These are phyloP conservation scores for Chlamydomonas urium DNA, from an alignment of 139 green algal genomes.

Conservation along the genomic window DNA sequence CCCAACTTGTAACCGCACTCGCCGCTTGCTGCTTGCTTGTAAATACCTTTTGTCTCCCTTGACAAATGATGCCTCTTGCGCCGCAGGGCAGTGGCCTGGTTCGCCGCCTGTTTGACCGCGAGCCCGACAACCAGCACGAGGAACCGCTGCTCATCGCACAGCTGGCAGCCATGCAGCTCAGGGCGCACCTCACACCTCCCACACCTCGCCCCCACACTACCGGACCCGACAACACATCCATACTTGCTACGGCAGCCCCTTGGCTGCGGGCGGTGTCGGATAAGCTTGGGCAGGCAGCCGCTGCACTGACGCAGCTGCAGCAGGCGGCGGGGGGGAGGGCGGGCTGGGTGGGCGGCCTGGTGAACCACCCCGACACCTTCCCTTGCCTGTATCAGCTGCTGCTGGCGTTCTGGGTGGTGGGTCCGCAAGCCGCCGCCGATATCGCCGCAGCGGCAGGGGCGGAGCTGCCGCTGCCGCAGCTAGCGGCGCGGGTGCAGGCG, in stretches of 20 bases:
- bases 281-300: not conserved
- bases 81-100: not conserved
- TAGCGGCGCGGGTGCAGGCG: not conserved
- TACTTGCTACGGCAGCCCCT: too few relatives aligned
- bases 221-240: too few relatives aligned
- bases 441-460: too few relatives aligned
- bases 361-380: slow-evolving; percentile 39
- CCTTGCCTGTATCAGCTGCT: slow-evolving; percentile 38
- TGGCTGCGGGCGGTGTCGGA: not conserved
- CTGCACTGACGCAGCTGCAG: not conserved
- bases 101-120: slow-evolving; percentile 74
- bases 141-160: slow-evolving; percentile 70
- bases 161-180: slow-evolving; percentile 41
- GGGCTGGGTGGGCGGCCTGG: slow-evolving; percentile 15
- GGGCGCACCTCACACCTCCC: not conserved
- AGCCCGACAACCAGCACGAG: slow-evolving; percentile 82
- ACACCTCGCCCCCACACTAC: too few relatives aligned
- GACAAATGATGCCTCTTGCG: not conserved
- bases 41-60: too few relatives aligned
- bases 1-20: too few relatives aligned
- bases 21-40: too few relatives aligned
- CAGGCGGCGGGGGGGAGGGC: not conserved
- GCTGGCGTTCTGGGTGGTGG: slow-evolving; percentile 32
- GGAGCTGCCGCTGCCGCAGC: too few relatives aligned
- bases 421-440: not conserved